A percentile compares a stretch with the other conserved stretches of the same genome.
Conservation (phyloP, 371 early-diverging fungal genomes). For the Dichotomocladium elegans region DNA sequence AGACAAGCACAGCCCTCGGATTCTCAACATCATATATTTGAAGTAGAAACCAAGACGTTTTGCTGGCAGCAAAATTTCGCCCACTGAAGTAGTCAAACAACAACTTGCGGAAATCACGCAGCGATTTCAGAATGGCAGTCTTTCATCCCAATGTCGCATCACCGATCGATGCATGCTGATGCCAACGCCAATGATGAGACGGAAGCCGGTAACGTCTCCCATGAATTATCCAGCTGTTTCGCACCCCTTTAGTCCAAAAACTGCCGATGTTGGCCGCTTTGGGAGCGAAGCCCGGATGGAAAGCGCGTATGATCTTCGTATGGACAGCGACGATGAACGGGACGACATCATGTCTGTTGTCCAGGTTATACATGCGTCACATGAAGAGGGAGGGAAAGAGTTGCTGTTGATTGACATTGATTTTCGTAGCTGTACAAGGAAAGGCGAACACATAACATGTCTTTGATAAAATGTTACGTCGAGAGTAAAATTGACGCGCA, state of each 20-base stretch:
- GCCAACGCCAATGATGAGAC: background rate
- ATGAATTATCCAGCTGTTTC: background rate
- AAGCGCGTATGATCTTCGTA: background rate
- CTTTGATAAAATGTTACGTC: conserved; percentile 15
- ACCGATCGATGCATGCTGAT: background rate
- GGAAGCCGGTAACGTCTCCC: background rate
- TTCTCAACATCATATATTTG: too few relatives aligned
- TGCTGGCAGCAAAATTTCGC: too few relatives aligned
- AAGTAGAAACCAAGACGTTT: too few relatives aligned
- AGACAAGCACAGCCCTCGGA: too few relatives aligned
- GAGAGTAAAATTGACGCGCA: conserved; percentile 21
- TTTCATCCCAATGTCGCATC: background rate
- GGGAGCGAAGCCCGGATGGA: background rate
- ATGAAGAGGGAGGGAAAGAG: background rate
- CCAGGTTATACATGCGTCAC: background rate
- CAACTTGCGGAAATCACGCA: conserved; percentile 12
- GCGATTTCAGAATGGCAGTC: background rate
- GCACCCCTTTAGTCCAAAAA: background rate
- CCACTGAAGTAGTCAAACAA: conserved; percentile 3
- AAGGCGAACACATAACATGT: conserved; percentile 7
- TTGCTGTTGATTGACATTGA: background rate
- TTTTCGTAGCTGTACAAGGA: background rate
- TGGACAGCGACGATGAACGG: background rate
- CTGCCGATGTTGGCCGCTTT: background rate
- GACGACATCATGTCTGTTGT: background rate